Conservation (phyloP, 257 asterid genomes). For the Apocynum venetum region DNA sequence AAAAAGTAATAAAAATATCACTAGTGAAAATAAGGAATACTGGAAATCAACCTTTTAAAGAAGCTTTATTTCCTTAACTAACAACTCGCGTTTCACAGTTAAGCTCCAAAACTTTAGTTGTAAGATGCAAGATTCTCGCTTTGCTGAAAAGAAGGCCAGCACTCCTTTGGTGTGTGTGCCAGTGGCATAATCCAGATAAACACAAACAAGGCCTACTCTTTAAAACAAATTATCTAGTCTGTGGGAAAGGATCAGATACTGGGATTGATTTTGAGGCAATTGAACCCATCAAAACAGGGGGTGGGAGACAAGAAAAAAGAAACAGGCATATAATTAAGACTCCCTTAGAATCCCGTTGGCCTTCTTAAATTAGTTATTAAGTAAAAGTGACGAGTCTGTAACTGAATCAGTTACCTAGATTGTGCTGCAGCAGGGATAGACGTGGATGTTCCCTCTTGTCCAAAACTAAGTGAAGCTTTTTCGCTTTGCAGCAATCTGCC, state of each 20-base stretch:
- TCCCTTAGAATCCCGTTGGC: not conserved
- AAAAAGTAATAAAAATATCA: not conserved
- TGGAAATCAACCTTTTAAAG: not conserved
- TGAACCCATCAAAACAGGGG: not conserved
- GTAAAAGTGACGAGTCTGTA: conserved; percentile 12
- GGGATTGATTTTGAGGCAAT: not conserved
- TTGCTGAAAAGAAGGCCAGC: not conserved
- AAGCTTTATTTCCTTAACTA: not conserved
- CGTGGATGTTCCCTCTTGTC: conserved; percentile 93
- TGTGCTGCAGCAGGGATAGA: conserved; percentile 85
- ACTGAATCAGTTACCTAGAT: conserved; percentile 60
- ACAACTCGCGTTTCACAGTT: not conserved
- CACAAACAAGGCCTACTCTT: not conserved
- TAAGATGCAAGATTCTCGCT: not conserved
- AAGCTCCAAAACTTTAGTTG: not conserved
- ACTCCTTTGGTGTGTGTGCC: not conserved
- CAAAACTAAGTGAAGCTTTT: conserved; percentile 79
- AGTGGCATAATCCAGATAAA: not conserved
- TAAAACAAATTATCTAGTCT: not conserved
- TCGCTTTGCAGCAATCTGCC: conserved; percentile 96
- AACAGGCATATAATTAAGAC: not conserved
- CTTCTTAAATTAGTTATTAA: not conserved
- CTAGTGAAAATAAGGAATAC: not conserved
- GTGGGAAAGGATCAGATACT: not conserved
- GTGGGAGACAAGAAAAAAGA: not conserved